Evolutionary conservation across 169 alveolate genomes (phyloP).

Genomic region (Plasmodium blacklocki): DNA sequence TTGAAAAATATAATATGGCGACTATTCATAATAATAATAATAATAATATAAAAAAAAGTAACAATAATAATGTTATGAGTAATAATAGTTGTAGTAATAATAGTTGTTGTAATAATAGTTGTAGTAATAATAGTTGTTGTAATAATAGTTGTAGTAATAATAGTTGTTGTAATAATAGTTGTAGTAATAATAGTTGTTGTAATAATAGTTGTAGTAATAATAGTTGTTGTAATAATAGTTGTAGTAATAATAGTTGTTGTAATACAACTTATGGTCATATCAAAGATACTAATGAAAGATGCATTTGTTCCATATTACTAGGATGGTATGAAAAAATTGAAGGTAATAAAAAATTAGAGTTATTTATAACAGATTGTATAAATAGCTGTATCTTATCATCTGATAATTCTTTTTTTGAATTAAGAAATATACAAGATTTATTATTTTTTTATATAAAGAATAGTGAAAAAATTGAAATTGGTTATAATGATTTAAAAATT

Average conservation of each 20-base stretch:
- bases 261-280: background rate
- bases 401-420: slow-evolving; percentile 5
- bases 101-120: no score
- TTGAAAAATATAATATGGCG: background rate
- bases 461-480: slow-evolving; percentile 41
- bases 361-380: slow-evolving; percentile 43
- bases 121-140: no score
- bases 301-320: slow-evolving; percentile 7
- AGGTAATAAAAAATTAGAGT: slow-evolving; percentile 45
- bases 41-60: background rate
- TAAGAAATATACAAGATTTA: background rate
- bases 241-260: background rate
- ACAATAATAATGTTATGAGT: background rate
- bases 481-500: slow-evolving; percentile 27
- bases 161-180: no score
- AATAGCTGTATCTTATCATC: slow-evolving; percentile 34
- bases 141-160: no score
- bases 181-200: no score
- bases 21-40: background rate
- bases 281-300: background rate
- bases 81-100: background rate
- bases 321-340: slow-evolving; percentile 8
- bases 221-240: no score
- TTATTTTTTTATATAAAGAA: slow-evolving; percentile 30
- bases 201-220: no score